These are phyloP conservation scores for Pestalotiopsis sp. DNA, from an alignment of 2,329 filamentous ascomycete genomes.

Conservation along the genomic window DNA sequence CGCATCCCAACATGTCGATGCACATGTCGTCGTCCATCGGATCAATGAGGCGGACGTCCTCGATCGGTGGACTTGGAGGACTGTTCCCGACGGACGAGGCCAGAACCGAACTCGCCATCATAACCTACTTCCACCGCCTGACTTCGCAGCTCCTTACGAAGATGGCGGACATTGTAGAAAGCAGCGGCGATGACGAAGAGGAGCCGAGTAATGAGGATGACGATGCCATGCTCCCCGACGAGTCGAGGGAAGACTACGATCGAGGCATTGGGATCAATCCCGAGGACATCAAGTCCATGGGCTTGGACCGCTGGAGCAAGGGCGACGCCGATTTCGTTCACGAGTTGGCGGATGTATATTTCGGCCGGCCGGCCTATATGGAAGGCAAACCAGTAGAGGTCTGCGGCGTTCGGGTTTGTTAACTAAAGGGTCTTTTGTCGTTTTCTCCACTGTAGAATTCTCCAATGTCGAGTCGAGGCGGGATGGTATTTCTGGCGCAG, in stretches of 20 bases:
- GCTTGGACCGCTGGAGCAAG: constrained; percentile 77
- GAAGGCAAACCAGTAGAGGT: constrained; percentile 73
- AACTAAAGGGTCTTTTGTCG: constrained; percentile 20
- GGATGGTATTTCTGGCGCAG: background rate
- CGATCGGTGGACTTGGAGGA: constrained; percentile 23
- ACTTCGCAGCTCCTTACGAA: constrained; percentile 67
- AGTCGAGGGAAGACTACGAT: constrained; percentile 38
- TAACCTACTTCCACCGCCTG: constrained; percentile 80
- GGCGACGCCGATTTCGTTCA: constrained; percentile 70
- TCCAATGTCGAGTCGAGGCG: background rate
- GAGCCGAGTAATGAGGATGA: constrained; percentile 25
- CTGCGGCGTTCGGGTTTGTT: constrained; percentile 75
- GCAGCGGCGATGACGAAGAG: constrained; percentile 12
- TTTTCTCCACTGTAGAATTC: background rate
- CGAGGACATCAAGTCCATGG: constrained; percentile 71
- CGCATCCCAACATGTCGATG: constrained; percentile 26
- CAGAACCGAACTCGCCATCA: constrained; percentile 68
- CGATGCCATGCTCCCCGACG: constrained; percentile 26
- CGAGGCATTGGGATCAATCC: constrained; percentile 58
- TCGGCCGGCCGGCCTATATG: constrained; percentile 63
- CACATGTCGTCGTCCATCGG: constrained; percentile 45
- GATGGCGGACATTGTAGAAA: constrained; percentile 63
- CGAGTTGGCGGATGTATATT: constrained; percentile 67
- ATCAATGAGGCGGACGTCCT: constrained; percentile 40
- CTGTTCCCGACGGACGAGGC: constrained; percentile 41